A percentile compares a stretch with the other conserved stretches of the same genome.
These are phyloP conservation scores for Coemansia sp. DNA, from an alignment of 192 early-diverging fungal species.

Conservation along the genomic window DNA sequence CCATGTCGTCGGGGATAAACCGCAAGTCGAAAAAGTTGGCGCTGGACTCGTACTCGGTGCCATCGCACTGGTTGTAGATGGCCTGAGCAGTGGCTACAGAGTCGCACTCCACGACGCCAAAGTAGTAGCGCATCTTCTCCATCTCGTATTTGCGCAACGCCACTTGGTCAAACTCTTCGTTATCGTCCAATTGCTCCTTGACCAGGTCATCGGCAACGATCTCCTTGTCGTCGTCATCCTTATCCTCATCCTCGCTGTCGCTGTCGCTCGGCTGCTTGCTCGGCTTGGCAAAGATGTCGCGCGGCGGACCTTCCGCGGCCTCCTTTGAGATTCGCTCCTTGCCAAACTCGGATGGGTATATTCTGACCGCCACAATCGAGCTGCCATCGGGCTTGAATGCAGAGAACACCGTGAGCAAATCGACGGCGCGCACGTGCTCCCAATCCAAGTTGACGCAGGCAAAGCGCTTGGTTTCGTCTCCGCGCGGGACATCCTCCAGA, in stretches of 20 bases:
- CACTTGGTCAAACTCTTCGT: conserved; percentile 81
- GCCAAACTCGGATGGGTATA: conserved; percentile 82
- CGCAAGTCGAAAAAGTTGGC: conserved; percentile 95
- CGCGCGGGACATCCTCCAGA: conserved; percentile 58
- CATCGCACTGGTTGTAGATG: conserved; percentile 86
- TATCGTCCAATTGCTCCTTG: conserved; percentile 58
- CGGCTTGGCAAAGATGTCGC: conserved; percentile 47
- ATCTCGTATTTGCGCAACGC: conserved; percentile 91
- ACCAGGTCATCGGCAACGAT: conserved; percentile 31
- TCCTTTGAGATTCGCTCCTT: conserved; percentile 65
- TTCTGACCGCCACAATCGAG: conserved; percentile 71
- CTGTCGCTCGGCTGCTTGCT: conserved; percentile 19
- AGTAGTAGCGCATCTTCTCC: conserved; percentile 89
- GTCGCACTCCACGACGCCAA: conserved; percentile 95
- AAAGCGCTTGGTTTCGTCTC: conserved; percentile 71
- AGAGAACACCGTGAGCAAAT: conserved; percentile 84
- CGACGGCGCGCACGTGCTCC: conserved; percentile 87
- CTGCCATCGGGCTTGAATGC: conserved; percentile 81
- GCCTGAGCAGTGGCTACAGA: conserved; percentile 76
- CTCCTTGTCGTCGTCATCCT: conserved; percentile 22
- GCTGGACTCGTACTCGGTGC: conserved; percentile 87
- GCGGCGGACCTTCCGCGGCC: conserved; percentile 46
- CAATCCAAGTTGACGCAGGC: conserved; percentile 95
- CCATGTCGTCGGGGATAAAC: conserved; percentile 91
- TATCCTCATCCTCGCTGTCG: conserved; percentile 26